Evolutionary conservation across 192 early-diverging fungal genomes (phyloP), one percentile per base, ranked within the genome.

Genomic region (Lobosporangium transversale): DNA sequence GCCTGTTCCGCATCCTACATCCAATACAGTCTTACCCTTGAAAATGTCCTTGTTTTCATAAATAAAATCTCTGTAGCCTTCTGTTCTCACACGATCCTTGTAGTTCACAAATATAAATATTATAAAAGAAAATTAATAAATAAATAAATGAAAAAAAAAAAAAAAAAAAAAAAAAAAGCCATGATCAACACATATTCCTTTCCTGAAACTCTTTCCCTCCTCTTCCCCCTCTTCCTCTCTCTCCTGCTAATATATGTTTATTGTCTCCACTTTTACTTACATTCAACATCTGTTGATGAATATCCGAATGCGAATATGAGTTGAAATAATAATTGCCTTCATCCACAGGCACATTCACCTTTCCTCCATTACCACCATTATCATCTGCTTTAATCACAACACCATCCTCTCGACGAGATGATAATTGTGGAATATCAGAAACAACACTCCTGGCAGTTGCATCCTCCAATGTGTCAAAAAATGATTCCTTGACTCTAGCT

Each of bases 1-100:
- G 63, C 98, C 95, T 24, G 98, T 99, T 65, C 98, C 98, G 78
- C 98, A 98, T 40, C 98, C 98, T n/a, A 99, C 96, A 78, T 99
- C 98, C 37, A 99, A 84, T 21, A 99, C 98, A 53, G 96, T 89
- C 85, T 99, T 99, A 81, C 90, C 94, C 80, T 95, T 90, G 86
- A 99, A 98, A 21, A 99, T 81, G 73, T 97, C 94, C 83, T 91
- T 88, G 89, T 98, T 99, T 70, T 98, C 89, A 68, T 95, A 92
- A 66, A 99, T 98, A 48, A 91, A 88, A 82, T 93, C 93, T 33
- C 97, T 91, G 85, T 99, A 99, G 24, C 90, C 90, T 52, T 83
- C 82, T 4, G 98, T 99, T 29, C 98, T 89, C 24, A 99, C 95
- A 78, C 94, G 92, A 81, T 99, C 98, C 90, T 99, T 84, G 92